Evolutionary conservation across 2,329 filamentous ascomycete genomes (phyloP).

Genomic region (Hypoxylon sp.): DNA sequence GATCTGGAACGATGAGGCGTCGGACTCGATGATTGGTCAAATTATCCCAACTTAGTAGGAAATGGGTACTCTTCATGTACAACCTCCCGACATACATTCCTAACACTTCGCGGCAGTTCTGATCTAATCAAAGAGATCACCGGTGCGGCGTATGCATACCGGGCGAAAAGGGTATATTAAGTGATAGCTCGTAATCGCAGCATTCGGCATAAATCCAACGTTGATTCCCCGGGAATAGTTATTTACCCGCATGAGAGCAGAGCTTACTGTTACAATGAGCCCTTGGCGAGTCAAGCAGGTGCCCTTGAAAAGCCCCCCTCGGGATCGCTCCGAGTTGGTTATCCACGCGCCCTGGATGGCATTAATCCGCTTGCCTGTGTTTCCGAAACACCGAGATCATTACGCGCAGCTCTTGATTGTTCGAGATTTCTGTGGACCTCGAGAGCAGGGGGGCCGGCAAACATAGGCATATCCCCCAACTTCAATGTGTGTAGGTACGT

Average conservation of each 20-base stretch:
- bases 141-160: conserved; percentile 26
- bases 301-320: conserved; percentile 9
- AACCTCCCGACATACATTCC: conserved; percentile 34
- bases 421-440: conserved; percentile 31
- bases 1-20: conserved; percentile 37
- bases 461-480: conserved; percentile 9
- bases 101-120: conserved; percentile 42
- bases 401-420: conserved; percentile 13
- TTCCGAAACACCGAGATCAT: conserved; percentile 40
- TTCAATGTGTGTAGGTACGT: conserved; percentile 21
- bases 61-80: conserved; percentile 25
- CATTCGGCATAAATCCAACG: conserved; percentile 34
- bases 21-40: conserved; percentile 30
- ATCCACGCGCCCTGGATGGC: conserved; percentile 19
- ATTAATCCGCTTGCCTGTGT: conserved; percentile 30
- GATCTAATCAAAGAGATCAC: conserved; percentile 33
- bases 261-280: conserved; percentile 44
- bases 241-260: conserved; percentile 40
- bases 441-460: conserved; percentile 28
- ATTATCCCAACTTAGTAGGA: conserved; percentile 36
- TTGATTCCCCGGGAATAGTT: conserved; percentile 36
- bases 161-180: conserved; percentile 35
- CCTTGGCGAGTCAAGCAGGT: conserved; percentile 29
- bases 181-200: conserved; percentile 36
- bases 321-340: conserved; percentile 28